Conservation (phyloP, 192 early-diverging fungal genomes). For the Coemansia sp. region DNA sequence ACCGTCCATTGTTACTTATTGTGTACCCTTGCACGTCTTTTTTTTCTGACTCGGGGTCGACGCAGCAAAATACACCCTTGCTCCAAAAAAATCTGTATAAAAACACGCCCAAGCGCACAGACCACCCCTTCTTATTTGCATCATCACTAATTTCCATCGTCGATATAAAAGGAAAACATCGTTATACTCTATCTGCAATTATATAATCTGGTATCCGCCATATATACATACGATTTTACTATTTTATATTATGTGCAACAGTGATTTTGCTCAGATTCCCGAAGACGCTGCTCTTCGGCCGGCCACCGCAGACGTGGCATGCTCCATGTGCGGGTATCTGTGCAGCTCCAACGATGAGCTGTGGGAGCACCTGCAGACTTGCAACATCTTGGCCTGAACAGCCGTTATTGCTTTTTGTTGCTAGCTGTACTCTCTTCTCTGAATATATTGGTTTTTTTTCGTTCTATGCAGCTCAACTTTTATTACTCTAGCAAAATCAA, state of each 20-base stretch:
- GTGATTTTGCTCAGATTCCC: background rate
- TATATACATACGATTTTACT: background rate
- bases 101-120: conserved; percentile 1
- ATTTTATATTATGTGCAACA: background rate
- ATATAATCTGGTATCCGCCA: background rate
- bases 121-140: background rate
- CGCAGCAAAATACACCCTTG: background rate
- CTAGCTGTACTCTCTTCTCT: background rate
- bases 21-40: too few species aligned
- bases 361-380: conserved; percentile 52
- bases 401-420: too few species aligned
- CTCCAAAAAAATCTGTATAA: background rate
- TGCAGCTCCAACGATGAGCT: conserved; percentile 46
- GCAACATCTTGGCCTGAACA: conserved; percentile 43
- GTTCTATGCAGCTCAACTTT: too few species aligned
- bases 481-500: too few species aligned
- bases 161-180: background rate
- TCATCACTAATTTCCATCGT: background rate
- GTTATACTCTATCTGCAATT: background rate
- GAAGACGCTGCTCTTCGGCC: conserved; percentile 9
- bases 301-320: conserved; percentile 10
- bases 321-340: conserved; percentile 48
- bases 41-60: conserved; percentile 9
- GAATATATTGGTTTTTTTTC: too few species aligned
- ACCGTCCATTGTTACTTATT: too few species aligned